Percentiles rank a stretch among this genome's conserved stretches.
Evolutionary conservation across 768 basidiomycete species (phyloP).

Genomic region (Termitomyces sp.): DNA sequence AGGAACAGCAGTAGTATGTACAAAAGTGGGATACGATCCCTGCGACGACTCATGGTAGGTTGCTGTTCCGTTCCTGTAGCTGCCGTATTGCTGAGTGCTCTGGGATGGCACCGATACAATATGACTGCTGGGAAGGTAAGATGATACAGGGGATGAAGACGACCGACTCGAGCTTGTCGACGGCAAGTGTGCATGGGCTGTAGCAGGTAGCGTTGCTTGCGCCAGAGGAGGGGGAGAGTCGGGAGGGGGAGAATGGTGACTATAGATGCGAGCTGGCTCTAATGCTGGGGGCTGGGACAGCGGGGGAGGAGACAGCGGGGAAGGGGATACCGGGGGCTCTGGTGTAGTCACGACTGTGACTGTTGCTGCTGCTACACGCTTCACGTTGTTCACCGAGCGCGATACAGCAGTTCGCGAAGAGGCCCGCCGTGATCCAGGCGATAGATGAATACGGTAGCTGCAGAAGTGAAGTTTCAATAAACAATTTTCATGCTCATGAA

Average conservation of each 20-base stretch:
- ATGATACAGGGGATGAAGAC: conserved; percentile 38
- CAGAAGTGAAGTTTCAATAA: neutral
- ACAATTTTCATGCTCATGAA: neutral
- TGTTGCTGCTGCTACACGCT: conserved; percentile 17
- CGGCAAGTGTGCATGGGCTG: conserved; percentile 30
- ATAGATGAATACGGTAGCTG: conserved; percentile 79
- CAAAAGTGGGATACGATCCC: conserved; percentile 29
- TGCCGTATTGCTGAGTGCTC: conserved; percentile 21
- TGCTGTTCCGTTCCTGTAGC: conserved; percentile 34
- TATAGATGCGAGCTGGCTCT: conserved; percentile 35
- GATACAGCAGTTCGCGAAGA: conserved; percentile 58
- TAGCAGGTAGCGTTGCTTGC: conserved; percentile 43
- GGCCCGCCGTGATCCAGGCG: conserved; percentile 69
- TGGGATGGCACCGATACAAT: conserved; percentile 21
- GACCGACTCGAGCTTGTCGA: conserved; percentile 34
- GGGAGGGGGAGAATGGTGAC: conserved; percentile 37
- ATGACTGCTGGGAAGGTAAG: conserved; percentile 32
- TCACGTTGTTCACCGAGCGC: conserved; percentile 24
- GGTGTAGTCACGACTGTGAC: conserved; percentile 20
- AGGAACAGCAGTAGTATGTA: conserved; percentile 29
- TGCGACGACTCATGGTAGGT: conserved; percentile 41
- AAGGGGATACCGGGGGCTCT: conserved; percentile 21
- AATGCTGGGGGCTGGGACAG: conserved; percentile 38
- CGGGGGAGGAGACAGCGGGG: conserved; percentile 27
- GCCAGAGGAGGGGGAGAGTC: conserved; percentile 53